A percentile compares a stretch with the other conserved stretches of the same genome.
Evolutionary conservation across 306 rosid genomes (phyloP).

Genomic region (Quercus parvula): DNA sequence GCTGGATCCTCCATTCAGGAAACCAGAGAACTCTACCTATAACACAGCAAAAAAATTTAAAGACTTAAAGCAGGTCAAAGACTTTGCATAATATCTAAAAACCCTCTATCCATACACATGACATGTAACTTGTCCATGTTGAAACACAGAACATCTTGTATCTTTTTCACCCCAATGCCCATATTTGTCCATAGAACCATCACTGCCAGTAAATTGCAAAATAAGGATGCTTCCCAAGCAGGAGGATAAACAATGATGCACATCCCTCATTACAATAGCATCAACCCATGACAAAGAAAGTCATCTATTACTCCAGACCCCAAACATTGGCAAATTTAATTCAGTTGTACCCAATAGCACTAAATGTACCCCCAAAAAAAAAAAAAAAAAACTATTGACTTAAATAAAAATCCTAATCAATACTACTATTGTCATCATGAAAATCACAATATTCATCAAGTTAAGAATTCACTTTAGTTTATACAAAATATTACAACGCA

Average conservation of each 20-base stretch:
- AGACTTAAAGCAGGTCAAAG: neutral
- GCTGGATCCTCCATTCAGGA: conserved; percentile 50
- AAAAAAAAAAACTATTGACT: neutral
- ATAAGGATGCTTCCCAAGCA: neutral
- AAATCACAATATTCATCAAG: neutral
- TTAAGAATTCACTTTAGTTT: neutral
- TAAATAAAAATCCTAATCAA: neutral
- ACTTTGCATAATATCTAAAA: neutral
- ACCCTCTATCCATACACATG: neutral
- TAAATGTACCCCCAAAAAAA: neutral
- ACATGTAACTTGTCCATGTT: neutral
- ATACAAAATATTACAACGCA: neutral
- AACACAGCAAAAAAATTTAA: conserved; percentile 17
- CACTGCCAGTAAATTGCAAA: neutral
- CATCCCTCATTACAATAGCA: neutral
- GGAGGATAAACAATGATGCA: neutral
- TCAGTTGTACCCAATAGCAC: neutral
- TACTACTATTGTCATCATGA: neutral
- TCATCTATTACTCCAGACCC: neutral
- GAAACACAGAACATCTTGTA: neutral
- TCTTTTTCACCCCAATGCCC: too few species aligned
- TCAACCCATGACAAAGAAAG: neutral
- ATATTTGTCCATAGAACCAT: neutral
- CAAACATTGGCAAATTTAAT: neutral
- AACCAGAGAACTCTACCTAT: conserved; percentile 59